phyloP scores from a whole-genome alignment of 139 green algal species.

The Chlamydomonas eustigma region DNA sequence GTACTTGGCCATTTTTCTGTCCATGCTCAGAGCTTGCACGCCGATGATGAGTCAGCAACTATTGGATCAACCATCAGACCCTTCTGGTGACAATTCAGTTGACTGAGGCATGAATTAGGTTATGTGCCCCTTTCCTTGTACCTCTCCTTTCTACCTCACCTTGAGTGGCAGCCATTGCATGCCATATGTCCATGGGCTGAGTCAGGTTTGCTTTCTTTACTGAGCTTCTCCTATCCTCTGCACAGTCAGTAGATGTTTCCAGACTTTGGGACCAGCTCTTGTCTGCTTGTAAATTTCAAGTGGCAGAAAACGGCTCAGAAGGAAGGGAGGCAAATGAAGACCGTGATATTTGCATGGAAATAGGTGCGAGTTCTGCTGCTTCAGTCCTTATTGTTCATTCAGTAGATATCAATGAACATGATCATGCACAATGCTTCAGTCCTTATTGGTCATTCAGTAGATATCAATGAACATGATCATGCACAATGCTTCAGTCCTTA shows the following conservation, averaged over 20 bases:
- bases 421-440: background rate
- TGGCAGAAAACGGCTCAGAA: background rate
- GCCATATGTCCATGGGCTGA: background rate
- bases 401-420: background rate
- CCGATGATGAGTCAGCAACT: slow-evolving; percentile 12
- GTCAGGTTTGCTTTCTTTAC: background rate
- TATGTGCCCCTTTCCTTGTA: background rate
- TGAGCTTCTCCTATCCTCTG: background rate
- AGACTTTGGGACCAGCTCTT: slow-evolving; percentile 42
- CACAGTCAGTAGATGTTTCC: slow-evolving; percentile 38
- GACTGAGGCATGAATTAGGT: background rate
- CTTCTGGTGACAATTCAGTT: slow-evolving; percentile 2
- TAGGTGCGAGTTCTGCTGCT: slow-evolving; percentile 16
- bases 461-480: background rate
- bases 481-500: background rate
- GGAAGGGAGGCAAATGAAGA: background rate
- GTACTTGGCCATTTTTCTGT: no score
- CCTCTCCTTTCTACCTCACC: background rate
- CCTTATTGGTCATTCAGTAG: background rate
- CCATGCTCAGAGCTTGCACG: background rate
- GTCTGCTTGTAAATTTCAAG: slow-evolving; percentile 20
- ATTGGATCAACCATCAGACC: slow-evolving; percentile 21
- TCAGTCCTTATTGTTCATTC: slow-evolving; percentile 4
- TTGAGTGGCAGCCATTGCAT: background rate
- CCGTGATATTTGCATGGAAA: slow-evolving; percentile 9